Conservation (phyloP, 139 green algal species). For the Auxenochlorella protothecoides region DNA sequence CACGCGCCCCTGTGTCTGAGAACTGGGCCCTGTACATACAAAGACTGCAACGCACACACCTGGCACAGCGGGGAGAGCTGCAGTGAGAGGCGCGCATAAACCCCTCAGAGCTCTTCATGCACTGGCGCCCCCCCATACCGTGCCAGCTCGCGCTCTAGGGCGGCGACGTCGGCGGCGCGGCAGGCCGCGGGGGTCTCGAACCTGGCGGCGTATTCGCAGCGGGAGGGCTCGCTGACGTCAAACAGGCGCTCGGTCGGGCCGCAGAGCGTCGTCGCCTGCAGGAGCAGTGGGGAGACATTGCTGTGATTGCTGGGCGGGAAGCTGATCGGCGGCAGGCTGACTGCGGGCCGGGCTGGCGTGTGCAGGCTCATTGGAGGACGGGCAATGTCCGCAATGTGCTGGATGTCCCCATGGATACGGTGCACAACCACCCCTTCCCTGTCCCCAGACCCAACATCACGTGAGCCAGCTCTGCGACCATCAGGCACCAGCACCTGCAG, state of each 20-base stretch:
- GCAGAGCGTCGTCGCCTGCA: conserved; percentile 48
- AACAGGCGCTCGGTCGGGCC: conserved; percentile 41
- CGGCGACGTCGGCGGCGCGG: conserved; percentile 17
- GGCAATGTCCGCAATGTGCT: no score
- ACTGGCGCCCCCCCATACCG: conserved; percentile 13
- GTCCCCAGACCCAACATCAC: neutral
- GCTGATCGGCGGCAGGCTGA: neutral
- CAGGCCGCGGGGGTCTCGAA: conserved; percentile 60
- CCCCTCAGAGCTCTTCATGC: conserved; percentile 15
- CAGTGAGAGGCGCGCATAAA: neutral
- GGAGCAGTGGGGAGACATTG: neutral
- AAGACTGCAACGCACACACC: neutral
- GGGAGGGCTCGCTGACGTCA: conserved; percentile 58
- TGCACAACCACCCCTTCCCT: neutral
- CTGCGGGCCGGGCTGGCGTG: no score
- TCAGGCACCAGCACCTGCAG: conserved; percentile 28
- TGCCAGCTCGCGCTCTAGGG: conserved; percentile 13
- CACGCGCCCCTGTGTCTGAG: conserved; percentile 9
- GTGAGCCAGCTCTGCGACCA: neutral
- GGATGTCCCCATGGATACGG: no score
- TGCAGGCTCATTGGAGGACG: neutral
- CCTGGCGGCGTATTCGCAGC: conserved; percentile 60
- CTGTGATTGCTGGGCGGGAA: neutral
- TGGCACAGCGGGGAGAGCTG: no score
- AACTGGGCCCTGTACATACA: neutral